These are phyloP conservation scores for Kwoniella sp. DNA, from an alignment of 768 basidiomycete genomes.

Conservation along the genomic window DNA sequence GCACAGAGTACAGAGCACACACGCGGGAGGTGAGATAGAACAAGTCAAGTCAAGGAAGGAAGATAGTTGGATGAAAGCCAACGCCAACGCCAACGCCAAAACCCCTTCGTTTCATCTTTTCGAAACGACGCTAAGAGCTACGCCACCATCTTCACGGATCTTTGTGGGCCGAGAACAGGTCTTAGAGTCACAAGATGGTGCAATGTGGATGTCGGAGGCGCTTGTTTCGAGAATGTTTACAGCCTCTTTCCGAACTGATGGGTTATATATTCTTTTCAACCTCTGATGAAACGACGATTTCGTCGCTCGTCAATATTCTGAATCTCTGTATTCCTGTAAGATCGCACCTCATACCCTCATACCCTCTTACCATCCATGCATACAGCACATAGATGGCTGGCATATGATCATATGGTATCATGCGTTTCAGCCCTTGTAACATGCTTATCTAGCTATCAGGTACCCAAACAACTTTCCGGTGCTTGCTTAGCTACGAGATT, in stretches of 20 bases:
- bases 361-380: not conserved
- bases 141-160: not conserved
- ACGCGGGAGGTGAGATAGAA: not conserved
- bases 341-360: too few species aligned
- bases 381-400: not conserved
- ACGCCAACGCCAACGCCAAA: not conserved
- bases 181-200: not conserved
- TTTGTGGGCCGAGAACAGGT: not conserved
- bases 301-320: too few species aligned
- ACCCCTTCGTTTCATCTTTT: slow-evolving; percentile 1
- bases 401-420: not conserved
- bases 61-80: too few species aligned
- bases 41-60: not conserved
- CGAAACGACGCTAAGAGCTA: not conserved
- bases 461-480: too few species aligned
- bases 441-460: not conserved
- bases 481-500: too few species aligned
- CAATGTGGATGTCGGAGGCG: not conserved
- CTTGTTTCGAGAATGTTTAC: not conserved
- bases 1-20: not conserved
- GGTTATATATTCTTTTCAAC: not conserved
- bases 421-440: not conserved
- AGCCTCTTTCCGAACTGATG: slow-evolving; percentile 3
- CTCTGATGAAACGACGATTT: not conserved
- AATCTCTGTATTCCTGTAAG: too few species aligned